Conservation (phyloP, 768 basidiomycete genomes). For the Strobilomyces dryophilus region DNA sequence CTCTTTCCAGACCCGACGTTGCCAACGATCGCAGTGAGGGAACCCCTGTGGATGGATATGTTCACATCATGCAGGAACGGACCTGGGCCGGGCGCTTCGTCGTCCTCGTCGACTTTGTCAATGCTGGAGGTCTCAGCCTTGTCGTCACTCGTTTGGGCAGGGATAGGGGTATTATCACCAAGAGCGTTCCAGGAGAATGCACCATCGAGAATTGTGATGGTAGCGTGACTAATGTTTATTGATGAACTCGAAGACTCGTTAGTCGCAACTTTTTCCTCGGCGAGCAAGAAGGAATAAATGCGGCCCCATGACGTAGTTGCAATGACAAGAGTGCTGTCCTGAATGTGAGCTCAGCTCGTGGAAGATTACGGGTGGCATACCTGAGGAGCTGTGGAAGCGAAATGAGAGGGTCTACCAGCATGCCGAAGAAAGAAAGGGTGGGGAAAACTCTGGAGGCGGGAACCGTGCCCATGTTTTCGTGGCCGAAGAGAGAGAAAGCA, state of each 20-base stretch:
- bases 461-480: conserved; percentile 23
- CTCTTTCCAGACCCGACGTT: conserved; percentile 28
- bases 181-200: conserved; percentile 23
- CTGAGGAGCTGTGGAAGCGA: conserved; percentile 28
- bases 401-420: conserved; percentile 30
- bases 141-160: background rate
- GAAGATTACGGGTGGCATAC: conserved; percentile 4
- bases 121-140: conserved; percentile 7
- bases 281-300: conserved; percentile 26
- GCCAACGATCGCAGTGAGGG: conserved; percentile 26
- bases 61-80: conserved; percentile 22
- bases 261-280: conserved; percentile 18
- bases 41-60: conserved; percentile 17
- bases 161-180: background rate
- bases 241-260: background rate
- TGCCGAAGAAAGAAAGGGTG: conserved; percentile 29
- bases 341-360: background rate
- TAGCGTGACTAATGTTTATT: conserved; percentile 16
- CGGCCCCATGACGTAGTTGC: conserved; percentile 27
- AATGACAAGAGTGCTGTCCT: conserved; percentile 20
- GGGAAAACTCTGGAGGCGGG: conserved; percentile 24
- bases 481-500: conserved; percentile 29
- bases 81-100: conserved; percentile 3
- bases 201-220: conserved; percentile 19
- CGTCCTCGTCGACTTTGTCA: conserved; percentile 6